These are phyloP conservation scores for Macrotyloma uniflorum DNA, from an alignment of 306 rosid genomes.

Conservation along the genomic window DNA sequence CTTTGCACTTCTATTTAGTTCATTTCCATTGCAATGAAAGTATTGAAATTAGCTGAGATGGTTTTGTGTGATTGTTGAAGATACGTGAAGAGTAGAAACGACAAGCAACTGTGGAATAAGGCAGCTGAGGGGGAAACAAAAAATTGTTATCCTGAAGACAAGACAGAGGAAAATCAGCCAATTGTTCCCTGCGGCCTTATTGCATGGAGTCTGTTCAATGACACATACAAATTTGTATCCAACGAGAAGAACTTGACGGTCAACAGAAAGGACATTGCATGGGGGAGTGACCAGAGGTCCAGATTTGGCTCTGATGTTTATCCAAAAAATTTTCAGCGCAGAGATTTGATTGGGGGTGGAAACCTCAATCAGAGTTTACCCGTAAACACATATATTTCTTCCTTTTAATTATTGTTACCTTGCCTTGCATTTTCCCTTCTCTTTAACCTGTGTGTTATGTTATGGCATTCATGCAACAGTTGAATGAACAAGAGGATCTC, in stretches of 20 bases:
- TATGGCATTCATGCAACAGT: conserved; percentile 53
- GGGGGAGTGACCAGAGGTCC: conserved; percentile 65
- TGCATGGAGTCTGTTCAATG: conserved; percentile 95
- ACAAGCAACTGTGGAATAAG: conserved; percentile 56
- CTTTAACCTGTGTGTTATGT: conserved; percentile 8
- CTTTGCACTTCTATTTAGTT: not conserved
- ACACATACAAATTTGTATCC: conserved; percentile 70
- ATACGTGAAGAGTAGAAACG: conserved; percentile 85
- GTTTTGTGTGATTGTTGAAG: conserved; percentile 40
- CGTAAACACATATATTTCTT: conserved; percentile 47
- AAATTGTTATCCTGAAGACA: conserved; percentile 37
- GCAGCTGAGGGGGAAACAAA: conserved; percentile 36
- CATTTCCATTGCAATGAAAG: not conserved
- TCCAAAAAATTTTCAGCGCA: conserved; percentile 74
- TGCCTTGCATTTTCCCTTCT: not conserved
- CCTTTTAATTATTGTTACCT: not conserved
- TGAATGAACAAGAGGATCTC: conserved; percentile 84
- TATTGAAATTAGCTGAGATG: not conserved
- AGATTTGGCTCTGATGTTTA: conserved; percentile 74
- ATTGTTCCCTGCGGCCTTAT: conserved; percentile 94
- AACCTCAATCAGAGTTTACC: conserved; percentile 71
- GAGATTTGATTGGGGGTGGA: conserved; percentile 69
- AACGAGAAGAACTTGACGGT: conserved; percentile 49
- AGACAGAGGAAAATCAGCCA: conserved; percentile 32
- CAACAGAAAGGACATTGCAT: conserved; percentile 75